These are phyloP conservation scores for Colletotrichum lentis DNA, from an alignment of 2,329 filamentous ascomycete species.

Conservation along the genomic window DNA sequence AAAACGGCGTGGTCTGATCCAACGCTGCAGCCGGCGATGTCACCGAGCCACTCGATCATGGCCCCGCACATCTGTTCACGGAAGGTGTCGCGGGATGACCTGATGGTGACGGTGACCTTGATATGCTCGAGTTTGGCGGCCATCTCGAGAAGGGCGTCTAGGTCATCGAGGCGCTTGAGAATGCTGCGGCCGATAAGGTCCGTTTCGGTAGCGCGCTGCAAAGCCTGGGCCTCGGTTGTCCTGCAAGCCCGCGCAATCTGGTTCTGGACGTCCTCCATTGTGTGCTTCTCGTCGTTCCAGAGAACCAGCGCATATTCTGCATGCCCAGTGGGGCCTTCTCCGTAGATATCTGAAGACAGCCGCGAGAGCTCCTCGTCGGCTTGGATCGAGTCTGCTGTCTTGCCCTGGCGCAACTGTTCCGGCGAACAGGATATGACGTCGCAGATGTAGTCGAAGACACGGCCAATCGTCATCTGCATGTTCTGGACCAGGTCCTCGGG, in stretches of 20 bases:
- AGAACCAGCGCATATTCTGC: conserved; percentile 85
- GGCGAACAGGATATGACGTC: conserved; percentile 98
- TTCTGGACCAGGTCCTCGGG: conserved; percentile 79
- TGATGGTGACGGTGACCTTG: conserved; percentile 93
- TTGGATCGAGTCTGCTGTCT: conserved; percentile 81
- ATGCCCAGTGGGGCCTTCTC: conserved; percentile 70
- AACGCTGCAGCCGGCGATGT: conserved; percentile 89
- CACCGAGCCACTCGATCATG: conserved; percentile 93
- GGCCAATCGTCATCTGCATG: conserved; percentile 85
- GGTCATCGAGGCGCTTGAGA: conserved; percentile 76
- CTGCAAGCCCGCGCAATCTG: conserved; percentile 91
- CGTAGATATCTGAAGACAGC: conserved; percentile 74
- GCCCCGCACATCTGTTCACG: conserved; percentile 98
- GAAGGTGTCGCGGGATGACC: conserved; percentile 93
- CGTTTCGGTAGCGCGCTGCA: conserved; percentile 82
- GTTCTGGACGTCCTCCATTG: conserved; percentile 86
- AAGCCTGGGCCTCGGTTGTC: conserved; percentile 73
- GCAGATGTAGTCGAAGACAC: conserved; percentile 92
- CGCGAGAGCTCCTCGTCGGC: conserved; percentile 84
- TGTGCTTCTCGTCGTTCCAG: conserved; percentile 99
- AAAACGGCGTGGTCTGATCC: conserved; percentile 82
- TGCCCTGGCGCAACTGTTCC: conserved; percentile 87
- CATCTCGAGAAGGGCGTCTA: conserved; percentile 77
- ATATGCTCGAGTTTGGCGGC: conserved; percentile 92
- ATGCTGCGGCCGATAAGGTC: conserved; percentile 89